phyloP scores from a whole-genome alignment of 2,329 filamentous ascomycete genomes.

The Allantophomopsis cytisporea region DNA sequence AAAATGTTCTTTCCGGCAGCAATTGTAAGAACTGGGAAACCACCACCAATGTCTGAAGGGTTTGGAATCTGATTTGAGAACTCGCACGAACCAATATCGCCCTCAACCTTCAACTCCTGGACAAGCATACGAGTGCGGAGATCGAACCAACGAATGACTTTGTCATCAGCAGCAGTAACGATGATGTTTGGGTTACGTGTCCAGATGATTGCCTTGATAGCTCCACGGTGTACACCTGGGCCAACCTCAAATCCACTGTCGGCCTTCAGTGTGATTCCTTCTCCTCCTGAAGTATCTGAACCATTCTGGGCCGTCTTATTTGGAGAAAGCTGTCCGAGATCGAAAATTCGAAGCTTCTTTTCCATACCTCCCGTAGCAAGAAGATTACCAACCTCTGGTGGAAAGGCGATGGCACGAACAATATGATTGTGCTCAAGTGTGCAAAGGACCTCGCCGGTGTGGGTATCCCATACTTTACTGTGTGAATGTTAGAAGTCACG shows the following conservation, averaged over 20 bases:
- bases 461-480: conserved; percentile 94
- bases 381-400: conserved; percentile 66
- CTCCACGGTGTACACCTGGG: conserved; percentile 65
- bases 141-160: conserved; percentile 90
- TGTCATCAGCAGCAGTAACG: conserved; percentile 82
- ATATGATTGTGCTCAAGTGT: conserved; percentile 90
- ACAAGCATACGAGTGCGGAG: conserved; percentile 63
- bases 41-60: conserved; percentile 49
- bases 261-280: conserved; percentile 34
- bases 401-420: conserved; percentile 85
- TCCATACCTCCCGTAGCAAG: conserved; percentile 90
- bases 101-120: conserved; percentile 66
- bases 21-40: conserved; percentile 65
- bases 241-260: conserved; percentile 76
- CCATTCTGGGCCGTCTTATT: conserved; percentile 17
- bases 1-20: conserved; percentile 90
- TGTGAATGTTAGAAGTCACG: conserved; percentile 15
- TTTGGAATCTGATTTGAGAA: conserved; percentile 52
- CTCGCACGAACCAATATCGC: conserved; percentile 84
- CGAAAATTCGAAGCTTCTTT: conserved; percentile 92
- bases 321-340: conserved; percentile 51
- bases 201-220: conserved; percentile 97
- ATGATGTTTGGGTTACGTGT: conserved; percentile 76
- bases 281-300: conserved; percentile 18
- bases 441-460: conserved; percentile 78